These are phyloP conservation scores for Hypomontagnella monticulosa DNA, from an alignment of 495 filamentous ascomycete genomes.

Conservation along the genomic window DNA sequence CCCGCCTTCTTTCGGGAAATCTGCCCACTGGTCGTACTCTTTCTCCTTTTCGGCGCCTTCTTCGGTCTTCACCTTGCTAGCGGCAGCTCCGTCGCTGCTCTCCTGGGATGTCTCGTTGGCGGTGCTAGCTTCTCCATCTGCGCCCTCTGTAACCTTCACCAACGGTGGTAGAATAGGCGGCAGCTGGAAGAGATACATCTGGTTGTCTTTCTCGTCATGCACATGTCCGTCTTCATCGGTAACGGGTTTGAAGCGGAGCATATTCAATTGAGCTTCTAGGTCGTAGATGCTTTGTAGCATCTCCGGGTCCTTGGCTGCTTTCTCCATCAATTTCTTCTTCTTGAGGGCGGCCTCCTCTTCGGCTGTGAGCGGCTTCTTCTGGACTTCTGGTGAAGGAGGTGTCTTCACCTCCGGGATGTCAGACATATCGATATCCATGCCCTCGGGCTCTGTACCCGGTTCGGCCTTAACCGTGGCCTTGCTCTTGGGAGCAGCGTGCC, in stretches of 20 bases:
- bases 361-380: constrained; percentile 38
- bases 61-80: constrained; percentile 42
- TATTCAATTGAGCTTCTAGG: constrained; percentile 45
- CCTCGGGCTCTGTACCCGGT: constrained; percentile 44
- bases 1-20: constrained; percentile 55
- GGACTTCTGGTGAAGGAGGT: constrained; percentile 47
- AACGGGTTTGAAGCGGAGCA: constrained; percentile 39
- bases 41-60: constrained; percentile 36
- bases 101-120: constrained; percentile 53
- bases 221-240: constrained; percentile 28
- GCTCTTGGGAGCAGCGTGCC: constrained; percentile 45
- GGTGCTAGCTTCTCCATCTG: constrained; percentile 31
- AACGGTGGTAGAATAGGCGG: constrained; percentile 68
- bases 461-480: constrained; percentile 46
- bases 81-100: constrained; percentile 16
- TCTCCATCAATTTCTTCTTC: constrained; percentile 46
- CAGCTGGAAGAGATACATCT: constrained; percentile 72
- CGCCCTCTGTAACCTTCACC: constrained; percentile 41
- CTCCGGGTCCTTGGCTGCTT: constrained; percentile 50
- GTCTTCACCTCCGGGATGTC: constrained; percentile 47
- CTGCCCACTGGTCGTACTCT: constrained; percentile 37
- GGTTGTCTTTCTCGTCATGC: constrained; percentile 54
- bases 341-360: constrained; percentile 13
- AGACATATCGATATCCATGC: constrained; percentile 49
- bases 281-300: constrained; percentile 44